Evolutionary conservation across 768 basidiomycete genomes (phyloP).

Genomic region (Mycena vulgaris): DNA sequence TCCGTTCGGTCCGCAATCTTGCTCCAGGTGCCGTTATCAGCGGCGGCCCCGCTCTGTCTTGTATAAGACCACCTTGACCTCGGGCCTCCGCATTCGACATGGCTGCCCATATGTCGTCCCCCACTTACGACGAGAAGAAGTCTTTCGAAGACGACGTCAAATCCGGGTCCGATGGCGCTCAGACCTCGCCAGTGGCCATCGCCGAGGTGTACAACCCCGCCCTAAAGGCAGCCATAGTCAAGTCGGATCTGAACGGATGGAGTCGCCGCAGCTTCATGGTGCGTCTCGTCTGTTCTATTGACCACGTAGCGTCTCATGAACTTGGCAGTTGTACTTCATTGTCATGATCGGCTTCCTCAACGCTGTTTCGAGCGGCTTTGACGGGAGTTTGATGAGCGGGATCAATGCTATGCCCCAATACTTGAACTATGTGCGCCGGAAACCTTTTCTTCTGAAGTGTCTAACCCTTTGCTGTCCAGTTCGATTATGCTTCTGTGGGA

Average conservation of each 20-base stretch:
- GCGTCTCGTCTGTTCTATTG: not conserved
- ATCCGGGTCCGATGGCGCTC: constrained; percentile 2
- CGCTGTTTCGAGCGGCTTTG: constrained; percentile 43
- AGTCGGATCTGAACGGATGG: constrained; percentile 32
- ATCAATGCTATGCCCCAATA: constrained; percentile 44
- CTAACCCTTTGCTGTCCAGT: not conserved
- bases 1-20: constrained; percentile 8
- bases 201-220: constrained; percentile 38
- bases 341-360: constrained; percentile 44
- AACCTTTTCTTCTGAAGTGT: not conserved
- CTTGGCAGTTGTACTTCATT: constrained; percentile 40
- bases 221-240: constrained; percentile 30
- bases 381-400: constrained; percentile 41
- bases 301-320: not conserved
- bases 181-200: constrained; percentile 11
- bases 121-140: constrained; percentile 32
- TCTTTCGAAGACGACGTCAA: constrained; percentile 38
- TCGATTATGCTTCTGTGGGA: constrained; percentile 34
- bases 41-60: constrained; percentile 1
- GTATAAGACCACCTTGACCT: constrained; percentile 14
- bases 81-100: not conserved
- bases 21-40: constrained; percentile 11
- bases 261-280: constrained; percentile 40
- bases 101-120: constrained; percentile 30
- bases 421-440: constrained; percentile 26